phyloP scores from a whole-genome alignment of 192 early-diverging fungal species.

The Linnemannia exigua region DNA sequence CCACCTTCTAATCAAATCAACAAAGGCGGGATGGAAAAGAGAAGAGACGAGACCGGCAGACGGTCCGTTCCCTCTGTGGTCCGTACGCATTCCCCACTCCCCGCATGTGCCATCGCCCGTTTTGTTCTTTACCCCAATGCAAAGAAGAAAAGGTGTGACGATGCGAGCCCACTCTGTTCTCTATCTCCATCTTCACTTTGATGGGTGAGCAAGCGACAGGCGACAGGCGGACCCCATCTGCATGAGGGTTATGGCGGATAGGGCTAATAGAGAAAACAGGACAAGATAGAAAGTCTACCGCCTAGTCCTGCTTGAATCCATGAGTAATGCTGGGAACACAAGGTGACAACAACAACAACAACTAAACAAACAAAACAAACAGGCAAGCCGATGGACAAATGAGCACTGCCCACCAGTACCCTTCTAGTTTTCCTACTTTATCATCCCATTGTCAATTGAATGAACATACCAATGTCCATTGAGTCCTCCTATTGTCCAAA shows the following conservation, averaged over 20 bases:
- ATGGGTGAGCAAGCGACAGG: neutral
- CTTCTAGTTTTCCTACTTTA: no score
- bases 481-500: neutral
- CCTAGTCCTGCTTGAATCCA: neutral
- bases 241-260: neutral
- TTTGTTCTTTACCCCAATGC: neutral
- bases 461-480: neutral
- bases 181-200: no score
- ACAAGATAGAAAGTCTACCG: neutral
- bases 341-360: neutral
- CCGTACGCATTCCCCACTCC: no score
- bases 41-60: neutral
- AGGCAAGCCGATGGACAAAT: no score
- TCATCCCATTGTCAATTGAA: no score
- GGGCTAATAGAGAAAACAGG: neutral
- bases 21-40: neutral
- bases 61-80: slow-evolving; percentile 3
- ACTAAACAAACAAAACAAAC: neutral
- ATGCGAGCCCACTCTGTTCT: neutral
- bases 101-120: neutral
- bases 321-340: neutral
- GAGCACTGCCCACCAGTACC: no score
- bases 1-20: neutral
- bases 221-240: neutral
- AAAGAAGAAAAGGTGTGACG: neutral